These are phyloP conservation scores for Zasmidium cellare DNA, from an alignment of 2,329 filamentous ascomycete genomes.

Conservation along the genomic window DNA sequence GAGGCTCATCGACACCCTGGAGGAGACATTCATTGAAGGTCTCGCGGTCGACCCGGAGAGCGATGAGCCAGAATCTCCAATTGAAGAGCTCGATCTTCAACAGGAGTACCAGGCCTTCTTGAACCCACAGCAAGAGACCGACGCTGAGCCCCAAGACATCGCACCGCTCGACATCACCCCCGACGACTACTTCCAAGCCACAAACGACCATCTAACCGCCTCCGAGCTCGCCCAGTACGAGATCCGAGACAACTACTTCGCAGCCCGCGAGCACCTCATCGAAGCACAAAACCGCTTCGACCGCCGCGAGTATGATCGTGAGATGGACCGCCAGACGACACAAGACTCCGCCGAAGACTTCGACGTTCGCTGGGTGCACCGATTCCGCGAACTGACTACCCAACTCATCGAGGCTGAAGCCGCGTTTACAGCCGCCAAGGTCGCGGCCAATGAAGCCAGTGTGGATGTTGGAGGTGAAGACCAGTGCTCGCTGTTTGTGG, in stretches of 20 bases:
- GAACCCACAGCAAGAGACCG: background rate
- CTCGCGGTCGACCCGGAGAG: background rate
- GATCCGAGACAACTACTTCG: background rate
- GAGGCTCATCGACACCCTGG: conserved; percentile 5
- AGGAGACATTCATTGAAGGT: conserved; percentile 17
- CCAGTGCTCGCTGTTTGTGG: conserved; percentile 5
- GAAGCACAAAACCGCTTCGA: background rate
- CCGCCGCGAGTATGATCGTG: background rate
- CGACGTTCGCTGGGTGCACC: conserved; percentile 15
- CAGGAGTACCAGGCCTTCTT: conserved; percentile 12
- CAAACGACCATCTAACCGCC: background rate
- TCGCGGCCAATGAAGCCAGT: conserved; percentile 4
- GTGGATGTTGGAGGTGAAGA: background rate
- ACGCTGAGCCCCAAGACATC: background rate
- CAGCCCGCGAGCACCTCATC: background rate
- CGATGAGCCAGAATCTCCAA: background rate
- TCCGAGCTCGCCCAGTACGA: background rate
- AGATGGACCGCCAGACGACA: background rate
- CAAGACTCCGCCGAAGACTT: conserved; percentile 2
- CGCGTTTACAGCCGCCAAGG: conserved; percentile 6
- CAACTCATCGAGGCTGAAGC: conserved; percentile 14
- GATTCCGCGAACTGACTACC: conserved; percentile 5
- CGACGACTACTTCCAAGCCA: background rate
- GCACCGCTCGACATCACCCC: background rate
- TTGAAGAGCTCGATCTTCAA: conserved; percentile 10